Evolutionary conservation across 2,329 filamentous ascomycete genomes (phyloP).

Genomic region (Colletotrichum sp.): DNA sequence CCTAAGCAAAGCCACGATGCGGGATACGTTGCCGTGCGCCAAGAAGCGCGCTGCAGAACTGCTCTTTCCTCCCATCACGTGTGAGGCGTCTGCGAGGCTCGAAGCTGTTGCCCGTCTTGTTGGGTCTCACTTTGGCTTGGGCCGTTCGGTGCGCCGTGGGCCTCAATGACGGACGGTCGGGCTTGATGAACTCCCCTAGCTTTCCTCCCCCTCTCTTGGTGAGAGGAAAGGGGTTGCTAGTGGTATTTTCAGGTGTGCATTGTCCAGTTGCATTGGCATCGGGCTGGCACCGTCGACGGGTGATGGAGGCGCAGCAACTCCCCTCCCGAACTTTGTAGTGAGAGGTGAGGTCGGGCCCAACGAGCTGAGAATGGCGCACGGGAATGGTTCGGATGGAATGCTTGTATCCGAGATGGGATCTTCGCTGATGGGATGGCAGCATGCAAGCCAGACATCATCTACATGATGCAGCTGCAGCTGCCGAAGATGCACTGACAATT

Average conservation of each 20-base stretch:
- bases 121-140: background rate
- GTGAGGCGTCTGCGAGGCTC: background rate
- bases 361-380: background rate
- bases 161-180: background rate
- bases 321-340: background rate
- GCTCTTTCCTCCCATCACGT: background rate
- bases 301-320: slow-evolving; percentile 8
- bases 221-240: background rate
- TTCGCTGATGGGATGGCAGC: background rate
- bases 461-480: background rate
- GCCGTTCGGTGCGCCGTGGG: background rate
- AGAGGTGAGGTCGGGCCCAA: background rate
- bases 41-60: background rate
- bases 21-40: background rate
- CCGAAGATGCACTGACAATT: background rate
- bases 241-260: slow-evolving; percentile 8
- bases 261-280: background rate
- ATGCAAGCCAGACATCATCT: background rate
- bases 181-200: background rate
- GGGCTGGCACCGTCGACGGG: background rate
- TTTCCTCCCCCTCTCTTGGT: background rate
- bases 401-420: background rate
- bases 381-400: background rate
- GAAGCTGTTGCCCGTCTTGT: background rate
- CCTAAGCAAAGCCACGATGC: background rate